Evolutionary conservation across 2,329 filamentous ascomycete genomes (phyloP).

Genomic region (Fusarium praegraminearum): DNA sequence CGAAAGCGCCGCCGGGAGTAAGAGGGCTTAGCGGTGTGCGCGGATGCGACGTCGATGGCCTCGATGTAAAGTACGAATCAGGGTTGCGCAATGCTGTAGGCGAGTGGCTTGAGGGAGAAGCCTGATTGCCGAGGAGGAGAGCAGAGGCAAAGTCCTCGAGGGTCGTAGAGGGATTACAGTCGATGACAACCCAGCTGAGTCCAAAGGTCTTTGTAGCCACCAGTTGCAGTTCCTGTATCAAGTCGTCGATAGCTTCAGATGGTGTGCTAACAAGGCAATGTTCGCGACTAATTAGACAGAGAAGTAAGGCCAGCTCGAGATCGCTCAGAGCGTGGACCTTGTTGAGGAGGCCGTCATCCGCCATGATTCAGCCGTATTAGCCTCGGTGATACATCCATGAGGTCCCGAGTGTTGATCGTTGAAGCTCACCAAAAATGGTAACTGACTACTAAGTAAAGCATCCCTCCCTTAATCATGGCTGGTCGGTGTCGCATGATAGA

Average conservation of each 20-base stretch:
- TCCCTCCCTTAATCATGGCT: conserved; percentile 25
- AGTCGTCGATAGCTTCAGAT: conserved; percentile 68
- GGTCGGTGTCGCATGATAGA: conserved; percentile 41
- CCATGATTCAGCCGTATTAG: conserved; percentile 61
- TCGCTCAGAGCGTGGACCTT: conserved; percentile 85
- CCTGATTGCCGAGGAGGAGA: conserved; percentile 64
- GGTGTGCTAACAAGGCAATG: conserved; percentile 90
- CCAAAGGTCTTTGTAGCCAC: conserved; percentile 79
- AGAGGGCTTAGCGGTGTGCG: conserved; percentile 48
- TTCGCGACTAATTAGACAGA: conserved; percentile 83
- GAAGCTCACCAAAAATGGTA: conserved; percentile 17
- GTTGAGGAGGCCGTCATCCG: conserved; percentile 70
- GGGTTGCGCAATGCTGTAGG: conserved; percentile 45
- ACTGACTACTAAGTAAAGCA: background rate
- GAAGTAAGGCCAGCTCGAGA: conserved; percentile 85
- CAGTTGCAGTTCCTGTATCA: conserved; percentile 80
- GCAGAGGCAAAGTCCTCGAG: conserved; percentile 83
- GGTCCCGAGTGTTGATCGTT: conserved; percentile 17
- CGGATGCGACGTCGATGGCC: conserved; percentile 39
- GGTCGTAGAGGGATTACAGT: conserved; percentile 79
- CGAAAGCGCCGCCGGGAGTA: conserved; percentile 43
- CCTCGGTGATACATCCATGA: conserved; percentile 46
- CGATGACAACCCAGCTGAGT: conserved; percentile 75
- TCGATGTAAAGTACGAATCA: conserved; percentile 51
- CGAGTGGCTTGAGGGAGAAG: conserved; percentile 44